A percentile compares a stretch with the other conserved stretches of the same genome.
Conservation (phyloP, 2,329 filamentous ascomycete genomes). For the Cercospora sp. region DNA sequence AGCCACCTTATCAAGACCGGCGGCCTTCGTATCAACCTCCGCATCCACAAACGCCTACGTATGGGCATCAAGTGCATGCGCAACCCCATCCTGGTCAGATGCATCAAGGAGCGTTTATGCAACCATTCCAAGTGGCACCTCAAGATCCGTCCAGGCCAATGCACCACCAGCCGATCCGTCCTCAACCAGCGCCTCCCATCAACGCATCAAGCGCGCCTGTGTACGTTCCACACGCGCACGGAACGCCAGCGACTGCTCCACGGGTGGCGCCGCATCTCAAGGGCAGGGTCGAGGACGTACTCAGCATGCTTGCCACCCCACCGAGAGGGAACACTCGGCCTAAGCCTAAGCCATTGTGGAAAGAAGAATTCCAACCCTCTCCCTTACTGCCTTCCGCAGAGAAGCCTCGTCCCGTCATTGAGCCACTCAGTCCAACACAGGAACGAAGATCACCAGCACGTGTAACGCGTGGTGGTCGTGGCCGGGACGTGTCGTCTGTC, state of each 20-base stretch:
- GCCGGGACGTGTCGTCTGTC: slow-evolving; percentile 18
- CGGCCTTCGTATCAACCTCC: slow-evolving; percentile 35
- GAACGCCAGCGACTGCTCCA: slow-evolving; percentile 32
- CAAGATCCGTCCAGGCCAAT: slow-evolving; percentile 43
- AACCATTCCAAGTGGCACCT: slow-evolving; percentile 50
- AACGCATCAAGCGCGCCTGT: slow-evolving; percentile 15
- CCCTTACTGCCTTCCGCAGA: slow-evolving; percentile 23
- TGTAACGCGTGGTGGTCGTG: slow-evolving; percentile 16
- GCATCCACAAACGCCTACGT: slow-evolving; percentile 34
- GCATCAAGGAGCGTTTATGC: slow-evolving; percentile 45
- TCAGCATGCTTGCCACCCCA: slow-evolving; percentile 36
- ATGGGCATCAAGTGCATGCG: slow-evolving; percentile 39
- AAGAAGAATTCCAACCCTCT: slow-evolving; percentile 32
- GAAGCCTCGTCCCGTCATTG: slow-evolving; percentile 35
- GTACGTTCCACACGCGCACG: slow-evolving; percentile 23
- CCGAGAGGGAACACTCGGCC: slow-evolving; percentile 17
- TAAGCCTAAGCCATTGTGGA: slow-evolving; percentile 33
- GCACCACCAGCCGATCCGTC: slow-evolving; percentile 27
- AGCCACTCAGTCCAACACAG: slow-evolving; percentile 40
- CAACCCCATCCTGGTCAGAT: slow-evolving; percentile 18
- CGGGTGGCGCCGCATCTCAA: slow-evolving; percentile 24
- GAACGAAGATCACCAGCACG: slow-evolving; percentile 28
- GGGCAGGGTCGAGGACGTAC: slow-evolving; percentile 29
- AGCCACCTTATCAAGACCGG: slow-evolving; percentile 30
- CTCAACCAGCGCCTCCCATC: slow-evolving; percentile 19